Percentiles rank a stretch among this genome's conserved stretches.
These are phyloP conservation scores for Phtheirospermum japonicum DNA, from an alignment of 257 asterid genomes.

Conservation along the genomic window DNA sequence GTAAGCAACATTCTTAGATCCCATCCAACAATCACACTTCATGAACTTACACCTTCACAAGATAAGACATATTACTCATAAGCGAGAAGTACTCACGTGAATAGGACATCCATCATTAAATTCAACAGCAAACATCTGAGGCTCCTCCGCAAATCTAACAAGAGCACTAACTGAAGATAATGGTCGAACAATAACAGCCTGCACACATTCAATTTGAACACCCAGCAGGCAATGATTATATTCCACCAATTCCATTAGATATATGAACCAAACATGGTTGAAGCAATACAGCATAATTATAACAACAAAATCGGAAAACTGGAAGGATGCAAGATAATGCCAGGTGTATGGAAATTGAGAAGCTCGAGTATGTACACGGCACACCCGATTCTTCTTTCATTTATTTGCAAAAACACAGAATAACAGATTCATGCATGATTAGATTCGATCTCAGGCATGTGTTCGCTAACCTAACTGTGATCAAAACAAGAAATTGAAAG, in stretches of 20 bases:
- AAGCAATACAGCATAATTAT: constrained; percentile 24
- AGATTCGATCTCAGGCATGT: constrained; percentile 12
- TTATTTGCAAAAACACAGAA: constrained; percentile 8
- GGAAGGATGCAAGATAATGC: constrained; percentile 3
- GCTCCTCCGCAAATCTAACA: constrained; percentile 99
- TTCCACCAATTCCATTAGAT: constrained; percentile 21
- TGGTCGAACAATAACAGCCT: constrained; percentile 95
- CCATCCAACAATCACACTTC: constrained; percentile 9
- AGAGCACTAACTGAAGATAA: constrained; percentile 90
- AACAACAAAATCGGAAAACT: constrained; percentile 5
- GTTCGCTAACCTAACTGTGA: constrained; percentile 13
- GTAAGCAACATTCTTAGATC: constrained; percentile 19
- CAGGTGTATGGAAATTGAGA: neutral
- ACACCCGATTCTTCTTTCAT: constrained; percentile 1
- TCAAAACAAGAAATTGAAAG: constrained; percentile 19
- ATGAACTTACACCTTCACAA: constrained; percentile 28
- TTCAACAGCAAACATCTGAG: constrained; percentile 98
- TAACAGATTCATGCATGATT: constrained; percentile 20
- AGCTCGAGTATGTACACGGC: constrained; percentile 18
- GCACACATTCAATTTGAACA: constrained; percentile 38
- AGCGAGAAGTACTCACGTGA: constrained; percentile 58
- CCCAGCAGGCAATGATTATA: constrained; percentile 23
- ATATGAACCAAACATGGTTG: constrained; percentile 21
- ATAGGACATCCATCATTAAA: constrained; percentile 97
- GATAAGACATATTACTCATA: constrained; percentile 16